Conservation (phyloP, 2,329 filamentous ascomycete genomes). For the Ramularia endophylla region DNA sequence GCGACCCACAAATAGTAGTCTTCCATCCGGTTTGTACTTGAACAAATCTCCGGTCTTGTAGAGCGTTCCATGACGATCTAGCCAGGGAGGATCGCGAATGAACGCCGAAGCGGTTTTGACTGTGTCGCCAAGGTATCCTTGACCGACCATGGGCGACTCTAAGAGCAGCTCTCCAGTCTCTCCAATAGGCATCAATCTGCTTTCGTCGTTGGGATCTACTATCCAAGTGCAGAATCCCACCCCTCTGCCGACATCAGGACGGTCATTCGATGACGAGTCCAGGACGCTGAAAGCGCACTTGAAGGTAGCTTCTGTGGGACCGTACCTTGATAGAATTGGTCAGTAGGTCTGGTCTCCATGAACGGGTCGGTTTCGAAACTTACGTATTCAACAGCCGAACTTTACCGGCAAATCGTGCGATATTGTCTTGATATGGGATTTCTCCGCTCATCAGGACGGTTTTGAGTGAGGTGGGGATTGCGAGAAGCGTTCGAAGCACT, state of each 20-base stretch:
- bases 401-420: constrained; percentile 31
- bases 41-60: constrained; percentile 59
- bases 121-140: constrained; percentile 37
- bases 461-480: constrained; percentile 11
- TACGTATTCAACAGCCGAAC: neutral
- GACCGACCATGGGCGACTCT: constrained; percentile 41
- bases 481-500: constrained; percentile 43
- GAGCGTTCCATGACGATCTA: constrained; percentile 41
- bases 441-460: constrained; percentile 31
- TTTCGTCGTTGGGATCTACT: constrained; percentile 24
- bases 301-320: constrained; percentile 29
- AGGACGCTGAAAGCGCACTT: constrained; percentile 6
- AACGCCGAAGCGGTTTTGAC: constrained; percentile 29
- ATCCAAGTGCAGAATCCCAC: constrained; percentile 26
- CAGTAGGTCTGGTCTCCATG: neutral
- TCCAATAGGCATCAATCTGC: constrained; percentile 36
- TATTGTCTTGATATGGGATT: constrained; percentile 33
- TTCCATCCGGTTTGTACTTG: constrained; percentile 47
- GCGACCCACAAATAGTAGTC: constrained; percentile 55
- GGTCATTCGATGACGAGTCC: neutral
- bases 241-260: constrained; percentile 9
- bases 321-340: constrained; percentile 27
- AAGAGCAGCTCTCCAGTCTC: constrained; percentile 43
- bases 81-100: constrained; percentile 26
- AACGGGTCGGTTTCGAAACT: too few relatives aligned